Percentiles rank a stretch among this genome's conserved stretches.
These are phyloP conservation scores for Petasospora rhodanensis DNA, from an alignment of 1,139 yeast species.

Conservation along the genomic window DNA sequence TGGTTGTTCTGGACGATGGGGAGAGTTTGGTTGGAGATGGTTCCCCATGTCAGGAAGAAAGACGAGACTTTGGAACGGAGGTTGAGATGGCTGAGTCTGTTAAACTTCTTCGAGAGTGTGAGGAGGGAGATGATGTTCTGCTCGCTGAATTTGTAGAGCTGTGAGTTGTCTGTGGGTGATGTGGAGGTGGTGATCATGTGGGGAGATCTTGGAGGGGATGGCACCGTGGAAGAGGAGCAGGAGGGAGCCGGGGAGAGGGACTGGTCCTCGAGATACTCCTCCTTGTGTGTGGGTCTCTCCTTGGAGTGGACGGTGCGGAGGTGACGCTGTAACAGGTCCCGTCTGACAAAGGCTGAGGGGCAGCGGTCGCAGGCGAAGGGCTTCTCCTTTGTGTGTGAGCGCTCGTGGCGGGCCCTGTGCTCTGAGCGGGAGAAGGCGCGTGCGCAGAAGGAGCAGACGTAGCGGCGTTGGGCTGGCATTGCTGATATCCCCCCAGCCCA, in stretches of 20 bases:
- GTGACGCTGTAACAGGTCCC: slow-evolving; percentile 74
- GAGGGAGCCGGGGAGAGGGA: too few relatives aligned
- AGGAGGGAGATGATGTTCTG: slow-evolving; percentile 12
- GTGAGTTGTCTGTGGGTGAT: neutral
- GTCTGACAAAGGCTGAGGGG: slow-evolving; percentile 67
- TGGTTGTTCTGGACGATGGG: slow-evolving; percentile 19
- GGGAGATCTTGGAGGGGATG: slow-evolving; percentile 1
- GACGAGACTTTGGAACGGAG: slow-evolving; percentile 15
- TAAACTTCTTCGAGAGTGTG: slow-evolving; percentile 15
- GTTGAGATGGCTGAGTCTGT: slow-evolving; percentile 3
- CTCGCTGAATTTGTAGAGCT: slow-evolving; percentile 11
- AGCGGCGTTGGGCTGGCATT: slow-evolving; percentile 54
- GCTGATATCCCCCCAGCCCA: too few relatives aligned
- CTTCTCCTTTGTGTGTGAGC: slow-evolving; percentile 80
- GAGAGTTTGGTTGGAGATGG: slow-evolving; percentile 19
- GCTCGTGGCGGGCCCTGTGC: slow-evolving; percentile 77
- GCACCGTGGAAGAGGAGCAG: neutral
- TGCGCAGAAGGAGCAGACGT: slow-evolving; percentile 77
- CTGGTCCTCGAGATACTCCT: neutral
- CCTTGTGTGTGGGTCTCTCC: slow-evolving; percentile 1
- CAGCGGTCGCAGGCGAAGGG: slow-evolving; percentile 76
- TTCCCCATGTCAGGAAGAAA: slow-evolving; percentile 22
- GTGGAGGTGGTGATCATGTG: too few relatives aligned
- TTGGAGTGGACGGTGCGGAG: slow-evolving; percentile 66
- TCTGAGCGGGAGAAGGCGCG: slow-evolving; percentile 78